Evolutionary conservation across 1,284 basidiomycete species (phyloP).

Genomic region (Puccinia hordei): DNA sequence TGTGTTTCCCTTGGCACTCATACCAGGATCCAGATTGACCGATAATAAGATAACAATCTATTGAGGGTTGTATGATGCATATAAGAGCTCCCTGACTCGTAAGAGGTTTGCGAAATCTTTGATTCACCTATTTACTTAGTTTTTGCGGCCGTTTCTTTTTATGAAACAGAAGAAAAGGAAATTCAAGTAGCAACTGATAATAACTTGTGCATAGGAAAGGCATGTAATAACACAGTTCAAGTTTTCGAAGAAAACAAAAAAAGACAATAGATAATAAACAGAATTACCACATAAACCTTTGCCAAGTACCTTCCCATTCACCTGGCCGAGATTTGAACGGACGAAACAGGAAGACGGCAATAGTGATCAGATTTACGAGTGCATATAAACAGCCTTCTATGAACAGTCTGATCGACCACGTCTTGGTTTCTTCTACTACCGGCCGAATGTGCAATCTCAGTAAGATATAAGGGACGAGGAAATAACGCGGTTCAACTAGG

Average conservation of each 20-base stretch:
- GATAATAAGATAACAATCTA: too few relatives aligned
- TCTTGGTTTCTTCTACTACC: constrained; percentile 5
- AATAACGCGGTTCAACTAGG: constrained; percentile 88
- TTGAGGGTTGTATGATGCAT: too few relatives aligned
- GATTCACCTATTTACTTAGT: too few relatives aligned
- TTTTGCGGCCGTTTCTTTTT: too few relatives aligned
- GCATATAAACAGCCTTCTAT: constrained; percentile 52
- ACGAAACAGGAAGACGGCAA: constrained; percentile 57
- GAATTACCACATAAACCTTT: constrained; percentile 60
- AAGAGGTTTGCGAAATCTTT: too few relatives aligned
- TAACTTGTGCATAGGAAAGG: not conserved
- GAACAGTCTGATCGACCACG: constrained; percentile 35
- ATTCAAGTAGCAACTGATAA: not conserved
- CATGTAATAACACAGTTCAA: not conserved
- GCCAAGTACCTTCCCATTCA: constrained; percentile 52
- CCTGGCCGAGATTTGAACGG: constrained; percentile 54
- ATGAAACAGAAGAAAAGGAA: too few relatives aligned
- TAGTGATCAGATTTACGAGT: constrained; percentile 56
- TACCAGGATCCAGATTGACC: too few relatives aligned
- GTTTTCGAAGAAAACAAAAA: not conserved
- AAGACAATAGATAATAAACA: not conserved
- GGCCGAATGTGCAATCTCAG: constrained; percentile 67
- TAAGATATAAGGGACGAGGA: constrained; percentile 81
- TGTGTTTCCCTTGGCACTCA: too few relatives aligned
- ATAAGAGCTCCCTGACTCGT: too few relatives aligned